Conservation (phyloP, 768 basidiomycete species). For the Tricholoma saponaceum region DNA sequence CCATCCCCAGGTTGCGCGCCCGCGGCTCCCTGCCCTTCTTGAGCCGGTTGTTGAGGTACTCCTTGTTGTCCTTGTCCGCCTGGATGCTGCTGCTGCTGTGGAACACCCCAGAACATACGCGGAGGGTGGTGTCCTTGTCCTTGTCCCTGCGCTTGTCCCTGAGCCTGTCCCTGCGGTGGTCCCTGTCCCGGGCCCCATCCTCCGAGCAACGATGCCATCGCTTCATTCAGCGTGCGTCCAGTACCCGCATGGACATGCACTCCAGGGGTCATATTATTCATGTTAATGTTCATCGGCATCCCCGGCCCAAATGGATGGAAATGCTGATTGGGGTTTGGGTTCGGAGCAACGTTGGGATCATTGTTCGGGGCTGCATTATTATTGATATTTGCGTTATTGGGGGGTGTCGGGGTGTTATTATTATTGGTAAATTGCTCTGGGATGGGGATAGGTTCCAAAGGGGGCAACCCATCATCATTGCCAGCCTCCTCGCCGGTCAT, state of each 20-base stretch:
- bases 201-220: constrained; percentile 19
- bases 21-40: neutral
- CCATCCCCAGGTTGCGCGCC: neutral
- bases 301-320: neutral
- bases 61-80: neutral
- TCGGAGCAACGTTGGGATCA: neutral
- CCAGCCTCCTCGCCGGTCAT: neutral
- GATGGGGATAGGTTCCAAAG: neutral
- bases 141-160: neutral
- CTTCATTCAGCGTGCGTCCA: constrained; percentile 23
- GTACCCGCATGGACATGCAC: constrained; percentile 18
- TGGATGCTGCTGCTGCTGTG: neutral
- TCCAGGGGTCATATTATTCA: neutral
- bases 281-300: neutral
- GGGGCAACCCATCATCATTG: neutral
- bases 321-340: neutral
- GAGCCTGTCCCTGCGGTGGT: neutral
- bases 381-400: neutral
- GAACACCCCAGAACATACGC: neutral
- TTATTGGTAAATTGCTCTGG: neutral
- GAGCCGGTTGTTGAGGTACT: neutral
- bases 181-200: constrained; percentile 4
- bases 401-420: neutral
- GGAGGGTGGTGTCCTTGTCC: constrained; percentile 6
- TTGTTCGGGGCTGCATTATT: neutral